These are phyloP conservation scores for Davidsoniella eucalypti DNA, from an alignment of 2,329 filamentous ascomycete genomes.

Conservation along the genomic window DNA sequence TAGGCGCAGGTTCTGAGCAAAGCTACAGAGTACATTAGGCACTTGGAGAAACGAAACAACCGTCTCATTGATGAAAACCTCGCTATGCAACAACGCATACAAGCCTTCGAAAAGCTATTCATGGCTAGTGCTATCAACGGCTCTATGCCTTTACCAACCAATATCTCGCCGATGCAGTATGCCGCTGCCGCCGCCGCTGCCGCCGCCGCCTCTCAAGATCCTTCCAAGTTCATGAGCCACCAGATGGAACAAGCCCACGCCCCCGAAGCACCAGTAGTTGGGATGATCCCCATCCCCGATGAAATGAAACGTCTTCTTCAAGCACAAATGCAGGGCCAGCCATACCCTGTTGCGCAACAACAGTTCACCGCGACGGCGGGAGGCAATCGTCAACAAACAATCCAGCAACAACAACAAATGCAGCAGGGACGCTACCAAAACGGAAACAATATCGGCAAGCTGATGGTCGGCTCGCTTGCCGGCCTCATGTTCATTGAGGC, in stretches of 20 bases:
- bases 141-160: conserved; percentile 36
- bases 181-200: conserved; percentile 14
- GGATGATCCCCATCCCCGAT: conserved; percentile 50
- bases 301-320: conserved; percentile 46
- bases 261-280: conserved; percentile 28
- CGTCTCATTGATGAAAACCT: conserved; percentile 67
- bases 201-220: conserved; percentile 16
- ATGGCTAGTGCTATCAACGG: conserved; percentile 57
- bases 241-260: conserved; percentile 30
- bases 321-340: conserved; percentile 38
- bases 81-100: conserved; percentile 60
- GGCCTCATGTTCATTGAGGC: conserved; percentile 86
- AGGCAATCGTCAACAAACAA: conserved; percentile 37
- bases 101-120: conserved; percentile 63
- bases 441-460: conserved; percentile 45
- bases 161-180: conserved; percentile 37
- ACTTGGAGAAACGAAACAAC: conserved; percentile 81
- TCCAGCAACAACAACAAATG: conserved; percentile 22
- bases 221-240: conserved; percentile 22
- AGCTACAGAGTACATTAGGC: conserved; percentile 88
- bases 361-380: conserved; percentile 28
- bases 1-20: conserved; percentile 59
- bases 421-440: conserved; percentile 38
- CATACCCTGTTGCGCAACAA: conserved; percentile 33
- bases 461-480: conserved; percentile 86